phyloP scores from a whole-genome alignment of 2,329 filamentous ascomycete species.

The Huntiella abstrusa region DNA sequence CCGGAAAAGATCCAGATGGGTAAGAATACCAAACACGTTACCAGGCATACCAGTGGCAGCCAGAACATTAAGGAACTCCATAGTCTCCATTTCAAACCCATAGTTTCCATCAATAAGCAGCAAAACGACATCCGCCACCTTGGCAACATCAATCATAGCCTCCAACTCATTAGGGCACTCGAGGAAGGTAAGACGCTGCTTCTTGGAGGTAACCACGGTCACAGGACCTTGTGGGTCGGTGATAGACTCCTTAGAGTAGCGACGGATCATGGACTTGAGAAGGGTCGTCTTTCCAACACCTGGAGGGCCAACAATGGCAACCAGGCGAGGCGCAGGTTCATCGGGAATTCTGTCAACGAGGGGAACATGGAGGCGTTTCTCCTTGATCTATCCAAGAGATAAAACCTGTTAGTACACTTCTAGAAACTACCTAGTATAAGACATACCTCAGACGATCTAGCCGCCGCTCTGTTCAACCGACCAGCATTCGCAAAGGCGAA shows the following conservation, averaged over 20 bases:
- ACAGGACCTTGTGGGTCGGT: slow-evolving; percentile 79
- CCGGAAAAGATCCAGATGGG: slow-evolving; percentile 85
- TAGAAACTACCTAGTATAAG: background rate
- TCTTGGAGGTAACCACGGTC: slow-evolving; percentile 91
- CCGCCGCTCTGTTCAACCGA: slow-evolving; percentile 55
- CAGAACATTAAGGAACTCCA: slow-evolving; percentile 94
- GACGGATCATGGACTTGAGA: slow-evolving; percentile 79
- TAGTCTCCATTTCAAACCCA: slow-evolving; percentile 99
- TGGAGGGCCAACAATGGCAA: slow-evolving; percentile 84
- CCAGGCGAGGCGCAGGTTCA: slow-evolving; percentile 81
- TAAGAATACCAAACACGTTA: slow-evolving; percentile 93
- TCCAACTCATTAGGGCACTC: slow-evolving; percentile 96
- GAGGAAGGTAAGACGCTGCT: slow-evolving; percentile 81
- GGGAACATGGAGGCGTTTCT: slow-evolving; percentile 89
- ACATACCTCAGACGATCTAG: slow-evolving; percentile 50
- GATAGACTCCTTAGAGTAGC: slow-evolving; percentile 91
- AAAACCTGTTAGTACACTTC: background rate
- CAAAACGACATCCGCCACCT: slow-evolving; percentile 91
- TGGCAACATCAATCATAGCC: slow-evolving; percentile 91
- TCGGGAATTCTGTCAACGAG: slow-evolving; percentile 90
- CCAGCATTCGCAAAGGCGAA: slow-evolving; percentile 74
- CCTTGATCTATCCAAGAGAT: slow-evolving; percentile 49
- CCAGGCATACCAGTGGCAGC: slow-evolving; percentile 94
- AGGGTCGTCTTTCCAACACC: slow-evolving; percentile 92
- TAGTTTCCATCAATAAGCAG: slow-evolving; percentile 98